A percentile compares a stretch with the other conserved stretches of the same genome.
These are phyloP conservation scores for Podila epicladia DNA, from an alignment of 192 early-diverging fungal genomes.

Conservation along the genomic window DNA sequence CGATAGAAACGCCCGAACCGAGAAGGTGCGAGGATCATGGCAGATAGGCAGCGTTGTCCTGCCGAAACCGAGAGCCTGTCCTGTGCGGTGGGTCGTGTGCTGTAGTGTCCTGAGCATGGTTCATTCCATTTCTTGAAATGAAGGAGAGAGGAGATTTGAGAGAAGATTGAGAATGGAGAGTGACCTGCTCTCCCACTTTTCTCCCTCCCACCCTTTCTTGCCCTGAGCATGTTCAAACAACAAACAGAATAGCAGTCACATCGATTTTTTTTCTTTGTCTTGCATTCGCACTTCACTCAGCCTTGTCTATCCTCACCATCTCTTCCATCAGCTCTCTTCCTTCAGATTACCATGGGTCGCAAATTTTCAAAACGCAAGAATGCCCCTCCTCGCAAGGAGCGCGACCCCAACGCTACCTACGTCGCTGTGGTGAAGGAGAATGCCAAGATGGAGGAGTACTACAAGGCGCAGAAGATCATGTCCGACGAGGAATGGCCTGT, in stretches of 20 bases:
- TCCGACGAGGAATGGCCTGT: slow-evolving; percentile 84
- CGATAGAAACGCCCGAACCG: background rate
- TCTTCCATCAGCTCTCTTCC: background rate
- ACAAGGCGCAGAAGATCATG: slow-evolving; percentile 81
- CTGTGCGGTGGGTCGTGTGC: background rate
- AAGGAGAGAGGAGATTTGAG: too few species aligned
- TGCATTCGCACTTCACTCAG: background rate
- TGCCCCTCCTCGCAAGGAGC: slow-evolving; percentile 43
- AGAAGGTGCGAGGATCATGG: background rate
- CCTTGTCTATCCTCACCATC: background rate
- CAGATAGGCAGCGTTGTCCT: background rate
- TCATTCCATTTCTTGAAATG: background rate
- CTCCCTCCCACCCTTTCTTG: background rate
- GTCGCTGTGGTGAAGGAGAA: slow-evolving; percentile 64
- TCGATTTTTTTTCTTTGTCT: background rate
- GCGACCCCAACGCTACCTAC: slow-evolving; percentile 47
- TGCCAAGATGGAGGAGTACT: slow-evolving; percentile 72
- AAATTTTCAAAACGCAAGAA: slow-evolving; percentile 37
- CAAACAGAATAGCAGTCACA: background rate
- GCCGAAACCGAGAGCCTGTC: background rate
- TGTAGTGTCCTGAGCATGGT: background rate
- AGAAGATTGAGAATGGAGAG: too few species aligned
- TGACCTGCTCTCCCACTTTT: too few species aligned
- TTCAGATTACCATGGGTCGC: slow-evolving; percentile 27
- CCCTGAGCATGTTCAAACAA: background rate